Evolutionary conservation across 208 protist genomes (phyloP).

Genomic region (Leishmania gerbilli): DNA sequence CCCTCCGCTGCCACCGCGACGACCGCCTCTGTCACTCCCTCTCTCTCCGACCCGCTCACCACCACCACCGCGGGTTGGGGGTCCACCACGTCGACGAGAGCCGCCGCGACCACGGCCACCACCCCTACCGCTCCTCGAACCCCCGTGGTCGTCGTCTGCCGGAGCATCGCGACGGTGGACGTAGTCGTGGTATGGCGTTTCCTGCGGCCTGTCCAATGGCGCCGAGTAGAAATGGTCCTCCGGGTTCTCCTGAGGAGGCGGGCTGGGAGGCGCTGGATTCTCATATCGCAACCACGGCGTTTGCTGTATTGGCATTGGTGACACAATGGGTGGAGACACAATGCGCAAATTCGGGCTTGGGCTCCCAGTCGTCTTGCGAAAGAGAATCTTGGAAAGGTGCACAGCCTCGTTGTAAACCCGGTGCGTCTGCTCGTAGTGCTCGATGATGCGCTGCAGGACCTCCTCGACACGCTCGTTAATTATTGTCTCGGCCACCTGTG

Average conservation of each 20-base stretch:
- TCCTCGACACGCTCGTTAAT: conserved; percentile 77
- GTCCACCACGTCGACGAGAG: conserved; percentile 30
- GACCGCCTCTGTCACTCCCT: conserved; percentile 1
- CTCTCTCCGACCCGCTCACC: conserved; percentile 3
- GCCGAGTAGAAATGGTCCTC: conserved; percentile 41
- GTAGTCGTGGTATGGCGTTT: conserved; percentile 8
- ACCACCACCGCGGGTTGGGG: conserved; percentile 18
- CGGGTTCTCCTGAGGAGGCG: conserved; percentile 38
- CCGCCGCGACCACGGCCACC: conserved; percentile 16
- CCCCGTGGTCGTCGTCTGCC: conserved; percentile 13
- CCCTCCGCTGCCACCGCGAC: conserved; percentile 9
- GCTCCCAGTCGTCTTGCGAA: conserved; percentile 80
- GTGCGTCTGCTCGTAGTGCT: conserved; percentile 61
- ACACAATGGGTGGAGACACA: conserved; percentile 77
- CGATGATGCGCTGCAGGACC: conserved; percentile 74
- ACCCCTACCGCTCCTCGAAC: conserved; percentile 7
- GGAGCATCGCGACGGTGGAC: conserved; percentile 4
- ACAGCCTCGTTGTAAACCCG: conserved; percentile 87
- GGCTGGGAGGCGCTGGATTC: conserved; percentile 53
- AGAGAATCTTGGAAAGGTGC: conserved; percentile 91
- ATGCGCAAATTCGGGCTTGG: conserved; percentile 56
- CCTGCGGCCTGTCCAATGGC: conserved; percentile 18
- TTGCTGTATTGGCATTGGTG: conserved; percentile 75
- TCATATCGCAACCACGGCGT: conserved; percentile 40
- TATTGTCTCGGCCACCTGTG: conserved; percentile 84